Percentiles rank a stretch among this genome's conserved stretches.
phyloP scores from a whole-genome alignment of 2,329 filamentous ascomycete genomes.

The Cladophialophora immunda region DNA sequence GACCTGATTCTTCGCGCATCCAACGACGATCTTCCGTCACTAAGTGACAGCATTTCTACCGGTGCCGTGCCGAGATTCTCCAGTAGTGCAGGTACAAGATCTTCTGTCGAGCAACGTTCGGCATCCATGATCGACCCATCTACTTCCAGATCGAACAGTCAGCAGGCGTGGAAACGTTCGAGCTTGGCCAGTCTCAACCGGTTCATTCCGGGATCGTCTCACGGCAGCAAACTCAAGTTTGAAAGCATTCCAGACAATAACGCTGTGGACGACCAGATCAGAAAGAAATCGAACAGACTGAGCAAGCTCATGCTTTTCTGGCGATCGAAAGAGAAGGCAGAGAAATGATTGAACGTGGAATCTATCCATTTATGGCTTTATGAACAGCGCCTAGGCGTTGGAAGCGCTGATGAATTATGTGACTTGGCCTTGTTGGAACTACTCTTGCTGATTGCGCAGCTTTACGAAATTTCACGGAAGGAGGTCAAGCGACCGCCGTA shows the following conservation, averaged over 20 bases:
- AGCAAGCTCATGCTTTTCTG: conserved; percentile 60
- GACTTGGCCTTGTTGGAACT: conserved; percentile 18
- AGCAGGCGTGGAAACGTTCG: conserved; percentile 52
- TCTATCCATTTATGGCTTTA: conserved; percentile 32
- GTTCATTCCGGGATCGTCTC: conserved; percentile 52
- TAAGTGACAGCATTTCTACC: conserved; percentile 60
- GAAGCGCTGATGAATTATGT: conserved; percentile 32
- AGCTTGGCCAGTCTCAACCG: conserved; percentile 60
- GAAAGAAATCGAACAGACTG: conserved; percentile 55
- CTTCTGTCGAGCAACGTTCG: conserved; percentile 53
- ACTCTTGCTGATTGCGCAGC: conserved; percentile 24
- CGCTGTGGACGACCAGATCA: conserved; percentile 49
- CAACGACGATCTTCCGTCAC: conserved; percentile 59
- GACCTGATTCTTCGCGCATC: conserved; percentile 52
- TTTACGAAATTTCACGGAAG: conserved; percentile 33
- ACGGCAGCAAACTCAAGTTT: conserved; percentile 49
- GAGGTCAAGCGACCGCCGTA: conserved; percentile 5
- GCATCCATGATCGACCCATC: conserved; percentile 54
- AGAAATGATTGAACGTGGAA: conserved; percentile 33
- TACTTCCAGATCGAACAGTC: conserved; percentile 48
- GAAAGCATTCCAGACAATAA: conserved; percentile 48
- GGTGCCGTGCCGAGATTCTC: conserved; percentile 55
- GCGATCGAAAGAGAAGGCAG: conserved; percentile 57
- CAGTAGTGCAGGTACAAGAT: conserved; percentile 51
- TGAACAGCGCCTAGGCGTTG: conserved; percentile 29